A percentile compares a stretch with the other conserved stretches of the same genome.
Conservation (phyloP, 305 asterid species). For the Fraxinus dipetala region DNA sequence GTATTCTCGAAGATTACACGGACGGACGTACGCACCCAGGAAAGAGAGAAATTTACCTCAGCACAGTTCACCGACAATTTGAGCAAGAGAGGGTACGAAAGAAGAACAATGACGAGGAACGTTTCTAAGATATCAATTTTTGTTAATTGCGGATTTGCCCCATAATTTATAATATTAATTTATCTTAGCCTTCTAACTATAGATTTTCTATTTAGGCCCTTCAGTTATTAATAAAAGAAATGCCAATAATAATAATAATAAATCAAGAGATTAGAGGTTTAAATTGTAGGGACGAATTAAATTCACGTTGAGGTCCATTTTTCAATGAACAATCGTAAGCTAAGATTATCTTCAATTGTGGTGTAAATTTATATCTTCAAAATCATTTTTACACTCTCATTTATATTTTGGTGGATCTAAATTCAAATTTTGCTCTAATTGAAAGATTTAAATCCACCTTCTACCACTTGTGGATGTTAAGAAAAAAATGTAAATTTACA, state of each 20-base stretch:
- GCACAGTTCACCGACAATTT: neutral
- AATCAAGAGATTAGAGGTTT: neutral
- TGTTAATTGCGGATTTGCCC: neutral
- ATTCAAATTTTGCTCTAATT: too few species aligned
- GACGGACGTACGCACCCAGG: neutral
- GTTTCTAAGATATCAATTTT: neutral
- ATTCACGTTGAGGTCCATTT: neutral
- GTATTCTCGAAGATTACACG: neutral
- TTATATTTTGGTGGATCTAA: too few species aligned
- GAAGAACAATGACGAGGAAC: neutral
- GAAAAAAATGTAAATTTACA: neutral
- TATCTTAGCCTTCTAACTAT: neutral
- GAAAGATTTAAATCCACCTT: neutral
- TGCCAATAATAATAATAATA: neutral
- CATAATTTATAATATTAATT: too few species aligned
- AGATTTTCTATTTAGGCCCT: neutral
- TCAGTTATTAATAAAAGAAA: neutral
- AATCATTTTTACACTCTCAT: too few species aligned
- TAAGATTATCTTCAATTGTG: neutral
- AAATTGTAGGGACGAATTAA: neutral
- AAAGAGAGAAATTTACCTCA: neutral
- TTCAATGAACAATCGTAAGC: neutral
- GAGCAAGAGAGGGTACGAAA: neutral
- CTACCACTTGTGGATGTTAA: neutral
- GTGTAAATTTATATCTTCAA: neutral